phyloP scores from a whole-genome alignment of 129 eudicot genomes.

The Flaveria sonorensis region DNA sequence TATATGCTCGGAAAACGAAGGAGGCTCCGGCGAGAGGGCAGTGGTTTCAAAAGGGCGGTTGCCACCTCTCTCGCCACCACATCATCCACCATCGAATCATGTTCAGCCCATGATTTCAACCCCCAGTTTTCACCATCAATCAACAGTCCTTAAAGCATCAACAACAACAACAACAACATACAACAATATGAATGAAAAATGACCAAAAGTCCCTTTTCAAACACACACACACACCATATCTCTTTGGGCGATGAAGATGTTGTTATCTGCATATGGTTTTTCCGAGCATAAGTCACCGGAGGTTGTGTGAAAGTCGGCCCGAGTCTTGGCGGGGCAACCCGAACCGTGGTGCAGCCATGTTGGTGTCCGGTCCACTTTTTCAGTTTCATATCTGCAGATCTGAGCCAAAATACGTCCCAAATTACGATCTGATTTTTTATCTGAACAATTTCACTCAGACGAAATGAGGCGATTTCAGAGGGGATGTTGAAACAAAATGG shows the following conservation, averaged over 20 bases:
- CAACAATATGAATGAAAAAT: too few relatives aligned
- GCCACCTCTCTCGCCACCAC: neutral
- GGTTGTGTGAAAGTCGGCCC: neutral
- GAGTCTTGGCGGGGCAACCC: slow-evolving; percentile 34
- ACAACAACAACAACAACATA: too few relatives aligned
- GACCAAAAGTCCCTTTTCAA: neutral
- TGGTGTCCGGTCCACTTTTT: slow-evolving; percentile 11
- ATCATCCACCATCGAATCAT: neutral
- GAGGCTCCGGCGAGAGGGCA: neutral
- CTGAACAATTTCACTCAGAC: neutral
- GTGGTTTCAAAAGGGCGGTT: slow-evolving; percentile 4
- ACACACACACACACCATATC: neutral
- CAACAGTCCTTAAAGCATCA: too few relatives aligned
- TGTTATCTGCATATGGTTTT: neutral
- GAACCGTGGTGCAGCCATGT: slow-evolving; percentile 26
- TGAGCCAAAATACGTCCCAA: too few relatives aligned
- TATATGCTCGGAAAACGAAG: neutral
- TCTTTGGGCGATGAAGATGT: neutral
- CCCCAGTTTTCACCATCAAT: too few relatives aligned
- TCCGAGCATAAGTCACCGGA: neutral
- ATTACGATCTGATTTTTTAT: neutral
- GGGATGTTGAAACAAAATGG: slow-evolving; percentile 1
- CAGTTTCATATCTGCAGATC: neutral
- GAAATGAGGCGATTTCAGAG: slow-evolving; percentile 20
- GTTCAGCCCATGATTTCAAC: too few relatives aligned